Percentiles rank a stretch among this genome's conserved stretches.
Evolutionary conservation across 495 filamentous ascomycete genomes (phyloP).

Genomic region (Podospora sp.): DNA sequence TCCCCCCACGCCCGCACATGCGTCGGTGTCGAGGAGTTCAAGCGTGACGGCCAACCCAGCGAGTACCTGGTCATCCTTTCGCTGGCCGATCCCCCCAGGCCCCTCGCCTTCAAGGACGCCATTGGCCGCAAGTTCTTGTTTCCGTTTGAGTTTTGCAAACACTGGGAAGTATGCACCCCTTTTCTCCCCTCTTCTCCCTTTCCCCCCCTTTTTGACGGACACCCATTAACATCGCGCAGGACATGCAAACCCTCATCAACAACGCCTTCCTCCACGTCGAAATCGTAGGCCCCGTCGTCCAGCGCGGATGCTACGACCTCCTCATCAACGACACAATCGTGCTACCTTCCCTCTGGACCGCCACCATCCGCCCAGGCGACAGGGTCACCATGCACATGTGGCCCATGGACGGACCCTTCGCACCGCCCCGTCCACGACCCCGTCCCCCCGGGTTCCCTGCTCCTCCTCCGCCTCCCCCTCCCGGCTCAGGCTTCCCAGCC

Average conservation of each 20-base stretch:
- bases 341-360: background rate
- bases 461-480: too few species aligned
- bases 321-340: background rate
- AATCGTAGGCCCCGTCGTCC: background rate
- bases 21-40: constrained; percentile 5
- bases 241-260: constrained; percentile 2
- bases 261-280: constrained; percentile 7
- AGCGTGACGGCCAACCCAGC: background rate
- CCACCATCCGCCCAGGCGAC: constrained; percentile 1
- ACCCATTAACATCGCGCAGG: background rate
- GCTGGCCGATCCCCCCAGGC: background rate
- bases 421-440: background rate
- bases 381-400: constrained; percentile 7
- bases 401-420: background rate
- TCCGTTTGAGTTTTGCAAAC: constrained; percentile 6
- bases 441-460: background rate
- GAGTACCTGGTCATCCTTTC: background rate
- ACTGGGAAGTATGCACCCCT: background rate
- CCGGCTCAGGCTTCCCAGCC: too few species aligned
- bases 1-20: constrained; percentile 1
- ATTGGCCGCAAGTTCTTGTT: constrained; percentile 4
- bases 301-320: constrained; percentile 1
- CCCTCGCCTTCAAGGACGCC: constrained; percentile 3
- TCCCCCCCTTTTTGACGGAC: background rate
- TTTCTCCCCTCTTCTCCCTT: background rate